Percentiles rank a stretch among this genome's conserved stretches.
Conservation (phyloP, 148 eudicot genomes). For the Heliosperma pusillum region DNA sequence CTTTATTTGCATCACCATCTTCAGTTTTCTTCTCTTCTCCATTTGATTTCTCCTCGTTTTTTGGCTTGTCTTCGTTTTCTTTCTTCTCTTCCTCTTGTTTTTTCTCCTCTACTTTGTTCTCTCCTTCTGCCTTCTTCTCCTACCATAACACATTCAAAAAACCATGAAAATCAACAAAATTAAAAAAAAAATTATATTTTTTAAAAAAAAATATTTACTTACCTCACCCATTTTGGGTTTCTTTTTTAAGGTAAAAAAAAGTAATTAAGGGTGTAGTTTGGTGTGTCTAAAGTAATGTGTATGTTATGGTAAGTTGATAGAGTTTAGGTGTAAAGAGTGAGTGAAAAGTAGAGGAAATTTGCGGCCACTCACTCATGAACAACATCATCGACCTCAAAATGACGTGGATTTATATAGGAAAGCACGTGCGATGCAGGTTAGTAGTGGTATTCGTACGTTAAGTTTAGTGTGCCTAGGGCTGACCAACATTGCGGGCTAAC, state of each 20-base stretch:
- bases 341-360: neutral
- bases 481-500: no score
- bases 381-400: neutral
- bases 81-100: constrained; percentile 35
- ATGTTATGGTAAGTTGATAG: no score
- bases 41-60: constrained; percentile 25
- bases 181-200: no score
- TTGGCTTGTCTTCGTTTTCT: constrained; percentile 16
- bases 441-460: no score
- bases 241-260: neutral
- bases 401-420: constrained; percentile 43
- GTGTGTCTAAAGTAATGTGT: no score
- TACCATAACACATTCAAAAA: neutral
- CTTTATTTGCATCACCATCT: constrained; percentile 10
- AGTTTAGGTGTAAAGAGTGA: neutral
- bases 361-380: neutral
- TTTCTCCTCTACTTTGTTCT: constrained; percentile 13
- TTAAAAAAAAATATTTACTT: no score
- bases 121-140: constrained; percentile 23
- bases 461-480: no score
- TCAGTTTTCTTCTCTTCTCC: constrained; percentile 35
- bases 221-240: no score
- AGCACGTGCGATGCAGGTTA: constrained; percentile 30
- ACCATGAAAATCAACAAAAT: no score
- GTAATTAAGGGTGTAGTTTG: neutral